These are phyloP conservation scores for Trichoderma atrobrunneum DNA, from an alignment of 2,329 filamentous ascomycete species.

Conservation along the genomic window DNA sequence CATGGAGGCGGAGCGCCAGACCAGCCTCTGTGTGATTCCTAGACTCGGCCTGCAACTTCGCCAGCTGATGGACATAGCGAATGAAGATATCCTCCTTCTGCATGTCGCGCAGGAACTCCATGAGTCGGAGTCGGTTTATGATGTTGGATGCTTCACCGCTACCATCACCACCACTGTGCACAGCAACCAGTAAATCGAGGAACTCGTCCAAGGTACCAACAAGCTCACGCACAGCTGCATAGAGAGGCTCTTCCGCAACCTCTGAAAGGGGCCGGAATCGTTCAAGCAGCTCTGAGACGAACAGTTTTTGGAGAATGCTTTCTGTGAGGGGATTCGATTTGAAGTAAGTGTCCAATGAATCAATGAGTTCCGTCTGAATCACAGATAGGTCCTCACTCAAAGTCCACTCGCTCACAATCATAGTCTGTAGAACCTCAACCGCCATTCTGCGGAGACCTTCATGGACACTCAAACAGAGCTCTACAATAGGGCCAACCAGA, in stretches of 20 bases:
- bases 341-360: constrained; percentile 85
- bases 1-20: constrained; percentile 82
- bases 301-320: constrained; percentile 86
- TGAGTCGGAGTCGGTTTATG: constrained; percentile 83
- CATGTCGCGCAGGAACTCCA: constrained; percentile 97
- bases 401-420: constrained; percentile 99
- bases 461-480: constrained; percentile 92
- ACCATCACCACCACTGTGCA: constrained; percentile 73
- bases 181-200: constrained; percentile 83
- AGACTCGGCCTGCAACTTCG: constrained; percentile 69
- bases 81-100: constrained; percentile 97
- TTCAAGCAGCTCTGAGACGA: constrained; percentile 79
- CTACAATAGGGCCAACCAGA: constrained; percentile 85
- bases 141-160: constrained; percentile 75
- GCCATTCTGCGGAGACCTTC: constrained; percentile 86
- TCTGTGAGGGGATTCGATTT: constrained; percentile 86
- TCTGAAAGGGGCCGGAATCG: constrained; percentile 71
- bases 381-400: constrained; percentile 87
- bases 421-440: constrained; percentile 89
- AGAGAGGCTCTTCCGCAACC: constrained; percentile 68
- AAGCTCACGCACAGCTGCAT: constrained; percentile 71
- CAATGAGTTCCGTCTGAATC: constrained; percentile 95
- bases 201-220: constrained; percentile 86
- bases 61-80: constrained; percentile 90
- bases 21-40: constrained; percentile 85